These are phyloP conservation scores for Daedaleopsis nitida DNA, from an alignment of 768 basidiomycete genomes.

Conservation along the genomic window DNA sequence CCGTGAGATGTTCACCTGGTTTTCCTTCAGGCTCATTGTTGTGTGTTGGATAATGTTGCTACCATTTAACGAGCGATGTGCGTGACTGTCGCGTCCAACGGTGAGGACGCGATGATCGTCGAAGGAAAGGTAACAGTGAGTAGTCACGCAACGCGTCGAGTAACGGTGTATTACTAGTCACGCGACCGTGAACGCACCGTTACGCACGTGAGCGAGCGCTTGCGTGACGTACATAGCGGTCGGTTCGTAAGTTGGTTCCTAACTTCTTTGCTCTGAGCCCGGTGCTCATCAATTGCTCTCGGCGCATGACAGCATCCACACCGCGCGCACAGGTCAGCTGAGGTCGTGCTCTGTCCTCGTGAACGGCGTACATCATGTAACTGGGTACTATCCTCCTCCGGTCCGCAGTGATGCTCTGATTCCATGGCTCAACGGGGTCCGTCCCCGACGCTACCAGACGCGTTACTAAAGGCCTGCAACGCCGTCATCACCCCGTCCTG, in stretches of 20 bases:
- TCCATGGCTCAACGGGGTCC: constrained; percentile 3
- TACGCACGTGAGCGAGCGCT: too few relatives aligned
- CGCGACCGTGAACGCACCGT: too few relatives aligned
- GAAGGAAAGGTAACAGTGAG: too few relatives aligned
- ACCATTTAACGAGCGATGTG: too few relatives aligned
- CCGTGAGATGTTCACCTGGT: too few relatives aligned
- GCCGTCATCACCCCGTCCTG: neutral
- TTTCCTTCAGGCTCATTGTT: too few relatives aligned
- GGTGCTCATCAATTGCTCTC: neutral
- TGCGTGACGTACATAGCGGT: neutral
- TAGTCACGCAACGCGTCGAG: too few relatives aligned
- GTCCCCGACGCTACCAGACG: constrained; percentile 6
- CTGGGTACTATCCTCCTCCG: constrained; percentile 13
- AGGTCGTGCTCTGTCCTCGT: constrained; percentile 13
- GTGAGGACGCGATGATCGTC: too few relatives aligned
- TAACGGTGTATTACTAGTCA: too few relatives aligned
- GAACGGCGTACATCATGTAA: constrained; percentile 1
- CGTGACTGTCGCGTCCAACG: too few relatives aligned
- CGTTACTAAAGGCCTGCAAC: constrained; percentile 11
- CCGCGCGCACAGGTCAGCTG: constrained; percentile 9
- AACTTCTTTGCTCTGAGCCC: neutral
- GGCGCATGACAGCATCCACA: constrained; percentile 1
- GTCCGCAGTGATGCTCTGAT: constrained; percentile 9
- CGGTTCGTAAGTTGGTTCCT: neutral
- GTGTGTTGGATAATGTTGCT: too few relatives aligned